Base-by-base conservation (phyloP, 148 eudicot species). In the Agrostemma githago region DNA sequence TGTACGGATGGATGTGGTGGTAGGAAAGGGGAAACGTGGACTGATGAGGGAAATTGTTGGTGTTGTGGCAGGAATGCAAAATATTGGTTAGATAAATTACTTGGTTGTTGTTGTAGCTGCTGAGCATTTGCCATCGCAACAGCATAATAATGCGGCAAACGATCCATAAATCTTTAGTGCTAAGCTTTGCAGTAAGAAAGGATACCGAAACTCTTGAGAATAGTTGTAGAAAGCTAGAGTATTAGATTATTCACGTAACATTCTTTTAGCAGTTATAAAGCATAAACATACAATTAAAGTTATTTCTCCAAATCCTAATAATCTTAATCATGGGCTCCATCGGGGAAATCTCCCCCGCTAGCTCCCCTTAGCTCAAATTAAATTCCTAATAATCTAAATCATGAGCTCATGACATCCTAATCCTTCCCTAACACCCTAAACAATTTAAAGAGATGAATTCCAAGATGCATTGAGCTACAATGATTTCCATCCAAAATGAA, bases 51-150 rank as follows among this genome's bases (percentile, higher is more conserved):
- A 67, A 85, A 92, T 57, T 88, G 93, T 70, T 94, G 98, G 71
- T 87, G 97, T 57, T 91, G 98, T 37, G 93, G 86, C 69, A 86
- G 98, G 77, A 90, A 90, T 34, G 92, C 92, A 66, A 79, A 95
- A 58, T 86, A 96, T 71, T 91, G 98, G 73, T 88, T 89, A 20
- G 86, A 90, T 77, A 82, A 71, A 76, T 86, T 86, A 66, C 84
- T 79, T 17, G 82, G 77, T 68, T 85, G 92, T 39, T 82, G 87
- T 40, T 87, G 97, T 81, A 89, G 97, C 77, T 94, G 98, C 77
- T 92, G 97, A 46, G 88, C 89, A 72, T 80, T 88, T 17, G 92
- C 84, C 93, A 92, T 90, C 21, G 94, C 90, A 82, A 91, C 87
- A 73, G 89, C 86, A 78, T 87, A 95, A 75, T 95, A 97, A 81